Evolutionary conservation across 2,329 filamentous ascomycete genomes (phyloP).

Genomic region (Pseudogymnoascus sp.): DNA sequence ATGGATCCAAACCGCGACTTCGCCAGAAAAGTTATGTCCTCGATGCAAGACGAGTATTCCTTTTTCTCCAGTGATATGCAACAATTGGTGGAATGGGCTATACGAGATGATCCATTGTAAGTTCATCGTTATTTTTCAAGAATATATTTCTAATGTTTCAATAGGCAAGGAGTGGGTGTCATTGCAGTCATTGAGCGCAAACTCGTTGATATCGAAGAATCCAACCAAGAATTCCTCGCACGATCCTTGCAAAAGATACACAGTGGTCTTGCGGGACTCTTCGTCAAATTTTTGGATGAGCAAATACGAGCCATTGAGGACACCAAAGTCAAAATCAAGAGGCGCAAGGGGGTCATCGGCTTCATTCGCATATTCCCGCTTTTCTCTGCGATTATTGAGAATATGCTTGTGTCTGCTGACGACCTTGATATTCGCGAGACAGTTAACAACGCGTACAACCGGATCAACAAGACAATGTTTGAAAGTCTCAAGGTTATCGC

Average conservation of each 20-base stretch:
- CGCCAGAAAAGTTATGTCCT: slow-evolving; percentile 74
- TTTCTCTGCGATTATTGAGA: slow-evolving; percentile 77
- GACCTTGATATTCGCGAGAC: slow-evolving; percentile 64
- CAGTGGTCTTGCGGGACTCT: slow-evolving; percentile 64
- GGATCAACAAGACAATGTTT: slow-evolving; percentile 92
- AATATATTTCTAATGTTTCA: slow-evolving; percentile 16
- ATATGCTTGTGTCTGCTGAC: slow-evolving; percentile 61
- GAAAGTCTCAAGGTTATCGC: slow-evolving; percentile 95
- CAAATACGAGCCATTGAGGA: slow-evolving; percentile 95
- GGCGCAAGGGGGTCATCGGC: slow-evolving; percentile 90
- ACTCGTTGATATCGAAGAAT: slow-evolving; percentile 71
- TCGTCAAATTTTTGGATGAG: slow-evolving; percentile 85
- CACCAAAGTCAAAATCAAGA: slow-evolving; percentile 98
- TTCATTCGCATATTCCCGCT: slow-evolving; percentile 91
- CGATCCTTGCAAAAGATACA: slow-evolving; percentile 74
- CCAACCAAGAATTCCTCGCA: slow-evolving; percentile 87
- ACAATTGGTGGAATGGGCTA: slow-evolving; percentile 74
- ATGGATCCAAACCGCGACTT: slow-evolving; percentile 86
- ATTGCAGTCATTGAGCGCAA: slow-evolving; percentile 75
- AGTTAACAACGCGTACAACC: slow-evolving; percentile 80
- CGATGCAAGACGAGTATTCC: slow-evolving; percentile 82
- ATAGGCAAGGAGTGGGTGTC: slow-evolving; percentile 81
- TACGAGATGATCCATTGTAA: slow-evolving; percentile 74
- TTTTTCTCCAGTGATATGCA: slow-evolving; percentile 76
- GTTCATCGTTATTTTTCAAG: slow-evolving; percentile 29